Percentiles rank a stretch among this genome's conserved stretches.
Evolutionary conservation across 2,329 filamentous ascomycete species (phyloP).

Genomic region (Teratosphaeria gauchensis): DNA sequence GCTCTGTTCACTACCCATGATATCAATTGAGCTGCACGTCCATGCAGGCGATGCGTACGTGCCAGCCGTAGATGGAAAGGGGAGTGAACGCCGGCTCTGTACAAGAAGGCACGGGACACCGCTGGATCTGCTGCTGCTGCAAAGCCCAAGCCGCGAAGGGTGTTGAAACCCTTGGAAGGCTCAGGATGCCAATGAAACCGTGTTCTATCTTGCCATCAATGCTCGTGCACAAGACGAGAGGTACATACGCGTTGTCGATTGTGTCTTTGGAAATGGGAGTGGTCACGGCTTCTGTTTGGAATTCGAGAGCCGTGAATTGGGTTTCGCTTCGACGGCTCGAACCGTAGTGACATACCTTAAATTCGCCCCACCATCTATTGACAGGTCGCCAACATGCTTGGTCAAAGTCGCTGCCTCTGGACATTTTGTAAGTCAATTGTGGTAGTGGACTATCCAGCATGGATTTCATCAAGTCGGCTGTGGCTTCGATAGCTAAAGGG

Average conservation of each 20-base stretch:
- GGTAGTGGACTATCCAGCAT: slow-evolving; percentile 42
- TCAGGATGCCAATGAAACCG: not conserved
- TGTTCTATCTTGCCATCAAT: not conserved
- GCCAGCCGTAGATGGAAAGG: not conserved
- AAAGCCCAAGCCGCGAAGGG: not conserved
- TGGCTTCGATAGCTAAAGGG: slow-evolving; percentile 92
- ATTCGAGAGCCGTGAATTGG: not conserved
- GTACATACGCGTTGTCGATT: not conserved
- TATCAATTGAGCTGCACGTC: not conserved
- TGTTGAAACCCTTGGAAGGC: not conserved
- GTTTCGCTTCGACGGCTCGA: not conserved
- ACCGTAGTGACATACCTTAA: not conserved
- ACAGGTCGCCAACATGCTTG: not conserved
- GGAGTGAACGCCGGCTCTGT: not conserved
- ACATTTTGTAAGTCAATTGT: not conserved
- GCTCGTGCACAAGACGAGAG: not conserved
- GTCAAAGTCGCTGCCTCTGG: not conserved
- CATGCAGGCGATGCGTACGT: not conserved
- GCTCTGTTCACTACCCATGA: not conserved
- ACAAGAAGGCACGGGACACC: not conserved
- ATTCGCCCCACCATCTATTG: not conserved
- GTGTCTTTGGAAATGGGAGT: not conserved
- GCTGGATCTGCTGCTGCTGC: not conserved
- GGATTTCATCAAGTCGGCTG: slow-evolving; percentile 97
- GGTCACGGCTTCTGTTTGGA: not conserved